Evolutionary conservation across 1,284 basidiomycete genomes (phyloP).

Genomic region (Ceratobasidium papillatum): DNA sequence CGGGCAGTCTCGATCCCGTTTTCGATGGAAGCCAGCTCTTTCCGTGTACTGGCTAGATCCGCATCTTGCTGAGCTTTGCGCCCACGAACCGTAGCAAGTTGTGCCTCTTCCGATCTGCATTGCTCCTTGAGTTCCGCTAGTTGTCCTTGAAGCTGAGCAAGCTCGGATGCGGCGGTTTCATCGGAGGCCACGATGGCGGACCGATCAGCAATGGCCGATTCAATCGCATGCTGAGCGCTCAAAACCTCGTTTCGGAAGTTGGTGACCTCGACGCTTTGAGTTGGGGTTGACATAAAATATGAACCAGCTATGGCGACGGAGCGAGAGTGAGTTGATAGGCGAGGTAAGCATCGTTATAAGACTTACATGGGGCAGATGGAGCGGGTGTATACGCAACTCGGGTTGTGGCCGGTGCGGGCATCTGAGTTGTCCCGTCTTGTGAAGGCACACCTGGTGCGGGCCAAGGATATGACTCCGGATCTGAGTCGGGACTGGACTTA

Average conservation of each 20-base stretch:
- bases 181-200: conserved; percentile 64
- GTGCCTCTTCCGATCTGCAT: conserved; percentile 84
- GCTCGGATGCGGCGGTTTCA: conserved; percentile 69
- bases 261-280: conserved; percentile 71
- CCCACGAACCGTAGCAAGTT: conserved; percentile 77
- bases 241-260: conserved; percentile 84
- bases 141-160: conserved; percentile 79
- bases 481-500: conserved; percentile 61
- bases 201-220: conserved; percentile 68
- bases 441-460: conserved; percentile 47
- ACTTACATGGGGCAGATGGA: conserved; percentile 49
- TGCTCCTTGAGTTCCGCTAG: conserved; percentile 78
- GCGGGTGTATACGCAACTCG: not conserved
- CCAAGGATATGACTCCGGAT: conserved; percentile 11
- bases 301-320: conserved; percentile 67
- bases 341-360: conserved; percentile 54
- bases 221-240: conserved; percentile 80
- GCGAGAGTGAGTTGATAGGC: conserved; percentile 40
- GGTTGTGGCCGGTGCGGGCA: conserved; percentile 26
- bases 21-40: conserved; percentile 89
- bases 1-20: conserved; percentile 89
- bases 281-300: conserved; percentile 56
- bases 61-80: conserved; percentile 75
- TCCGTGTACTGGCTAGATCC: conserved; percentile 76
- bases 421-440: conserved; percentile 29